These are phyloP conservation scores for Neurospora sp. DNA, from an alignment of 495 filamentous ascomycete species.

Conservation along the genomic window DNA sequence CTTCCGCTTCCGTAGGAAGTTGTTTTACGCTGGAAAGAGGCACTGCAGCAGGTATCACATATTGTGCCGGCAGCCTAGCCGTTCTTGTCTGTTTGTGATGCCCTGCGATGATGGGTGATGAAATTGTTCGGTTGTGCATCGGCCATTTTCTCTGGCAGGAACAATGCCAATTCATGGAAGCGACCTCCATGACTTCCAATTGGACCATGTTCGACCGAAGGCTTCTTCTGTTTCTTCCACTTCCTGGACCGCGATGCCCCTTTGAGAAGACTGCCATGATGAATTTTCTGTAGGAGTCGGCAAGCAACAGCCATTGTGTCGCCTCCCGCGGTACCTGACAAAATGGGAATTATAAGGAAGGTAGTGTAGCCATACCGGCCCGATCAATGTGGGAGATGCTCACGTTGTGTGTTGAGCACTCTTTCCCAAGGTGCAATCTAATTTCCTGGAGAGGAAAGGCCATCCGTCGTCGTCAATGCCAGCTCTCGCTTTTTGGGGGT, in stretches of 20 bases:
- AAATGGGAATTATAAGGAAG: background rate
- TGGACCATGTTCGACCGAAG: background rate
- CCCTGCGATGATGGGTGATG: background rate
- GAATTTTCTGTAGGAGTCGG: background rate
- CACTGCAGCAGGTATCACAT: conserved; percentile 1
- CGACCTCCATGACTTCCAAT: background rate
- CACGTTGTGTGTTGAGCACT: background rate
- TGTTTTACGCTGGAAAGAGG: background rate
- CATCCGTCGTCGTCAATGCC: background rate
- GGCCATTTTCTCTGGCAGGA: background rate
- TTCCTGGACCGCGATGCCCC: background rate
- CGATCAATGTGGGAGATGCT: background rate
- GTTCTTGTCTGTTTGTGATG: conserved; percentile 1
- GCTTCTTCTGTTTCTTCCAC: background rate
- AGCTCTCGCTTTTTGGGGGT: background rate
- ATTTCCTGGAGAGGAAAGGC: background rate
- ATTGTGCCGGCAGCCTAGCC: background rate
- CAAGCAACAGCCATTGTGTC: background rate
- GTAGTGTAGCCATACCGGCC: background rate
- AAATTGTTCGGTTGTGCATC: background rate
- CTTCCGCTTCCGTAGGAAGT: background rate
- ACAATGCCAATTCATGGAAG: background rate
- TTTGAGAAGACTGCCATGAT: background rate
- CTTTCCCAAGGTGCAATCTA: background rate
- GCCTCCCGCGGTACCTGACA: background rate